Base-by-base conservation (phyloP, 352 stramenopile species). In the Pythium pectinolyticum region DNA sequence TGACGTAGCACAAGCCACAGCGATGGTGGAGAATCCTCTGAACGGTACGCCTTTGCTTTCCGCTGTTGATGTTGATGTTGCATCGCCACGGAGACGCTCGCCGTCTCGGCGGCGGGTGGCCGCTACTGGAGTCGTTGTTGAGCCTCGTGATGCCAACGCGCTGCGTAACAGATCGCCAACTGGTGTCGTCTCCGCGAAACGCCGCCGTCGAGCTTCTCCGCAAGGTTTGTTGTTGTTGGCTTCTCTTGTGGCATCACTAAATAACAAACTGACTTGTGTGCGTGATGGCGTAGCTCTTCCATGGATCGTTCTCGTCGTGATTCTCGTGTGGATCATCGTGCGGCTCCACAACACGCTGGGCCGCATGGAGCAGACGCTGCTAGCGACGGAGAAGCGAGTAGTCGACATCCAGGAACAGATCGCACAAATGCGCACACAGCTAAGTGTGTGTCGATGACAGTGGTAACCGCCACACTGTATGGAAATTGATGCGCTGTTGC, bases 251-350 rank as follows among this genome's bases (percentile, higher is more conserved):
- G n/a, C n/a, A n/a, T n/a, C n/a, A n/a, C n/a, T n/a, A n/a, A n/a
- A n/a, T n/a, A n/a, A n/a, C n/a, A 4, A 20, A 25, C 56, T 64
- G 32, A 41, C 28, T 17, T 4, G 19, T 19, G 22, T 1, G 35
- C 9, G 46, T 32, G 35, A 0, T 49, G 37, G 41, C 15, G 22
- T 25, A 62, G 55, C 25, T 57, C 84, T 92, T 40, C 80, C 82
- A 46, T 92, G 79, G 80, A 53, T 92, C 31, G 39, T 46, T 17
- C 41, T 92, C 34, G 73, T 91, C 28, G 59, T 91, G 20, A 57
- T 86, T 37, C 43, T 92, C 22, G 43, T 90, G 34, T 71, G 85
- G 46, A 60, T 90, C n/a, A 70, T 90, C 2, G 61, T 88, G 32
- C 73, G 72, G 25, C 61, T 93, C 34, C 78, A 90, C 61, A 64